A percentile compares a stretch with the other conserved stretches of the same genome.
Evolutionary conservation across 768 basidiomycete species (phyloP).

Genomic region (Hericium erinaceus): DNA sequence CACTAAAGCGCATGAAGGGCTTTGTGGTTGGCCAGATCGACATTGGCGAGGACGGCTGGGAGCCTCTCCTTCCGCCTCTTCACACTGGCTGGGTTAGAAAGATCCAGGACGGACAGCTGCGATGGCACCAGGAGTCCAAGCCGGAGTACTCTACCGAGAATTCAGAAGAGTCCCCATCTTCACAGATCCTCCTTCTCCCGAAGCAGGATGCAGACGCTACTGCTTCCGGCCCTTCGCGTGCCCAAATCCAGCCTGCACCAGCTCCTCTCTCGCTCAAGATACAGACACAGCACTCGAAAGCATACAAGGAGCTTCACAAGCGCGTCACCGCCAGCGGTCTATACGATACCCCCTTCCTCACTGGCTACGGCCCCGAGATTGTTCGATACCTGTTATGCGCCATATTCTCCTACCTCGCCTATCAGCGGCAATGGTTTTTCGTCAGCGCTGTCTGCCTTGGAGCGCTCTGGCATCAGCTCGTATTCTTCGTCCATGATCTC

Average conservation of each 20-base stretch:
- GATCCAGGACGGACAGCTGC: conserved; percentile 25
- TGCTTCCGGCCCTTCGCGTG: conserved; percentile 31
- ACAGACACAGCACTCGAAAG: conserved; percentile 61
- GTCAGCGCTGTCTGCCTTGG: conserved; percentile 77
- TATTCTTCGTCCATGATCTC: conserved; percentile 88
- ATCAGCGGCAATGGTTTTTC: conserved; percentile 55
- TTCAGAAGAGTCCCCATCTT: conserved; percentile 16
- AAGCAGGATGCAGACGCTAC: conserved; percentile 21
- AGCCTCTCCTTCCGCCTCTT: conserved; percentile 78
- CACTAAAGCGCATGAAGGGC: conserved; percentile 42
- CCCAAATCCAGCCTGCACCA: conserved; percentile 42
- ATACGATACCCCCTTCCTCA: conserved; percentile 73
- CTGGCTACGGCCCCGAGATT: conserved; percentile 86
- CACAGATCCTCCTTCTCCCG: conserved; percentile 58
- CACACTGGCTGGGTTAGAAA: conserved; percentile 75
- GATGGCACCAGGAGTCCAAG: conserved; percentile 7
- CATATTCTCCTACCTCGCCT: conserved; percentile 47
- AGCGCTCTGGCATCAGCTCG: conserved; percentile 89
- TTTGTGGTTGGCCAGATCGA: conserved; percentile 69
- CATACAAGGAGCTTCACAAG: conserved; percentile 73
- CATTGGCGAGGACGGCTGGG: conserved; percentile 45
- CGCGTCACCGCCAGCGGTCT: conserved; percentile 72
- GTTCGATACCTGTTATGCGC: conserved; percentile 68
- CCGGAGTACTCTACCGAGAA: conserved; percentile 19
- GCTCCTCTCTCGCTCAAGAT: conserved; percentile 43